Evolutionary conservation across 192 early-diverging fungal genomes (phyloP).

Genomic region (Coemansia sp.): DNA sequence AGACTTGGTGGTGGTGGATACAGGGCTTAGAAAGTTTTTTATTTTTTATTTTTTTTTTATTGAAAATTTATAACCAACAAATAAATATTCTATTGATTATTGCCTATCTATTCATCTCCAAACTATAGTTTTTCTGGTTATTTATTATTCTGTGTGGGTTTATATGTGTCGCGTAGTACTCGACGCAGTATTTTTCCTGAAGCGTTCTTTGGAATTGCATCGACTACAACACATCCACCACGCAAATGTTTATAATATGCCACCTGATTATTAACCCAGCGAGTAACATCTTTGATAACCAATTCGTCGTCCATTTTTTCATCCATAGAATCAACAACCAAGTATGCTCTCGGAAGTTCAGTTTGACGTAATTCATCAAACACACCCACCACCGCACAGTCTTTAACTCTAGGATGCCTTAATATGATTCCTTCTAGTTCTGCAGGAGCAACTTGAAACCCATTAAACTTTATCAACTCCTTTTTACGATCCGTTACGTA

Average conservation of each 20-base stretch:
- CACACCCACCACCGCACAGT: slow-evolving; percentile 64
- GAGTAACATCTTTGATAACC: no score
- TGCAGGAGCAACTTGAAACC: slow-evolving; percentile 75
- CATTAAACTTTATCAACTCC: slow-evolving; percentile 92
- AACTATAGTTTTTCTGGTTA: no score
- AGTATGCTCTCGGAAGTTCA: slow-evolving; percentile 33
- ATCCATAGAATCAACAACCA: slow-evolving; percentile 56
- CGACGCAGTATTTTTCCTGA: slow-evolving; percentile 47
- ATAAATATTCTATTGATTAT: no score
- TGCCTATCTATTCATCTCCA: no score
- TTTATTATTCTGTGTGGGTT: no score
- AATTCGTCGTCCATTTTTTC: no score
- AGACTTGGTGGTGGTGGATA: slow-evolving; percentile 14
- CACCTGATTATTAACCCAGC: slow-evolving; percentile 24
- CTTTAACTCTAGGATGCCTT: slow-evolving; percentile 60
- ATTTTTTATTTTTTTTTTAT: no score
- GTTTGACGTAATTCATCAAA: slow-evolving; percentile 56
- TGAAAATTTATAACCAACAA: no score
- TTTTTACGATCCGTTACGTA: slow-evolving; percentile 72
- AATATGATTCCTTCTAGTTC: slow-evolving; percentile 74
- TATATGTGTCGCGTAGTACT: no score
- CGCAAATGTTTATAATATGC: slow-evolving; percentile 43
- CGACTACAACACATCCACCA: slow-evolving; percentile 23
- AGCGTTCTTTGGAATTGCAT: slow-evolving; percentile 30
- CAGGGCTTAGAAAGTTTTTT: no score